Evolutionary conservation across 306 rosid genomes (phyloP).

Genomic region (Corylus heterophylla): DNA sequence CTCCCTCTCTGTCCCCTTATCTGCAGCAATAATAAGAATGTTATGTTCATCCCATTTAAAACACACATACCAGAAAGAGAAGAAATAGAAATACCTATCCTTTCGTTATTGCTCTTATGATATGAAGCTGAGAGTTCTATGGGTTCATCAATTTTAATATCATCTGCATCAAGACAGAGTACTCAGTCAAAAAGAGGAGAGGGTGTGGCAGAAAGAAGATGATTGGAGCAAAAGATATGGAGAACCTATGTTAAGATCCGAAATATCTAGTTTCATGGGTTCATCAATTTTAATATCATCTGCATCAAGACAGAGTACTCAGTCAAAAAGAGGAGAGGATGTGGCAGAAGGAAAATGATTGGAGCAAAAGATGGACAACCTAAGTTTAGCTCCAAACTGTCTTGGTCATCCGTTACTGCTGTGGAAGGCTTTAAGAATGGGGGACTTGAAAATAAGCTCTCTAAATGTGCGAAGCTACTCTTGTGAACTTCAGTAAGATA

Average conservation of each 20-base stretch:
- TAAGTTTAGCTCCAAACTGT: slow-evolving; percentile 50
- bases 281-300: slow-evolving; percentile 72
- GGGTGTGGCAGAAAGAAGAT: background rate
- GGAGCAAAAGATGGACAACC: slow-evolving; percentile 46
- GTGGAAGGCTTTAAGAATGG: slow-evolving; percentile 75
- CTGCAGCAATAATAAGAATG: slow-evolving; percentile 41
- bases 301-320: slow-evolving; percentile 37
- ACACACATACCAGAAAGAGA: slow-evolving; percentile 19
- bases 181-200: slow-evolving; percentile 23
- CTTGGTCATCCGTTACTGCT: slow-evolving; percentile 38
- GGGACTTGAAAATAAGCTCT: slow-evolving; percentile 71
- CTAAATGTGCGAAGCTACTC: slow-evolving; percentile 40
- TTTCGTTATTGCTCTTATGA: slow-evolving; percentile 39
- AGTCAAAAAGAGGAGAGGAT: slow-evolving; percentile 21
- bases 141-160: slow-evolving; percentile 64
- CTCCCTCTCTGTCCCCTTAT: slow-evolving; percentile 55
- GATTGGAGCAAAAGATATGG: slow-evolving; percentile 21
- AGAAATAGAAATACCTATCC: slow-evolving; percentile 51
- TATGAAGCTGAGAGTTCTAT: slow-evolving; percentile 34
- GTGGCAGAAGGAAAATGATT: slow-evolving; percentile 17
- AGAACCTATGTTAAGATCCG: slow-evolving; percentile 67
- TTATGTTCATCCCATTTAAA: slow-evolving; percentile 10
- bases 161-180: slow-evolving; percentile 54
- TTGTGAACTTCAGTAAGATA: slow-evolving; percentile 29
- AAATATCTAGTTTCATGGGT: slow-evolving; percentile 36